Percentiles rank a stretch among this genome's conserved stretches.
Evolutionary conservation across 805 yeast genomes (phyloP).

Genomic region (Metahyphopichia silvanorum): DNA sequence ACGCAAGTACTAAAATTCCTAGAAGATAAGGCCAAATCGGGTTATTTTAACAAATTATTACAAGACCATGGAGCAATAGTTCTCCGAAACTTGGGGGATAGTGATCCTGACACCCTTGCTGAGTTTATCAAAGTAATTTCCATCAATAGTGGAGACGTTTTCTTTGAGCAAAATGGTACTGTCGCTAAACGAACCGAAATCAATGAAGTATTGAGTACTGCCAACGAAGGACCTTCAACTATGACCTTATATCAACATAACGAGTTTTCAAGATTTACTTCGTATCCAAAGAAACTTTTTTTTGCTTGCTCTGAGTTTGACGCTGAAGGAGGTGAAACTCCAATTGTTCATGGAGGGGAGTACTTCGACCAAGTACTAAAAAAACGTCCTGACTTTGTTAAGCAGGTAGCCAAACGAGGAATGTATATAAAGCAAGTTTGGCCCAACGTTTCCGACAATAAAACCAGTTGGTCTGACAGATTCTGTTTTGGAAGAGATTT

Average conservation of each 20-base stretch:
- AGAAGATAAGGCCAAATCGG: slow-evolving; percentile 11
- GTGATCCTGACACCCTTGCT: slow-evolving; percentile 17
- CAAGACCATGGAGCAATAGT: slow-evolving; percentile 27
- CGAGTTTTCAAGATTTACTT: slow-evolving; percentile 27
- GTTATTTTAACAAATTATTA: slow-evolving; percentile 17
- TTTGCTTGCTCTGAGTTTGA: slow-evolving; percentile 5
- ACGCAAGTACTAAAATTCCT: no score
- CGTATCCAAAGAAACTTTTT: slow-evolving; percentile 15
- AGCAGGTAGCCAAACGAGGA: slow-evolving; percentile 17
- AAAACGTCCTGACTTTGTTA: no score
- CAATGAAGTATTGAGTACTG: slow-evolving; percentile 22
- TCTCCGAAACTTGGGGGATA: slow-evolving; percentile 15
- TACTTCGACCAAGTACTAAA: no score
- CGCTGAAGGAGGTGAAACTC: background rate
- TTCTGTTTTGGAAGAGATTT: slow-evolving; percentile 28
- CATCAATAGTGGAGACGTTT: slow-evolving; percentile 16
- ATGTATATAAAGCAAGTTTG: slow-evolving; percentile 23
- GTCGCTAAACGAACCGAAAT: slow-evolving; percentile 22
- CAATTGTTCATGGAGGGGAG: no score
- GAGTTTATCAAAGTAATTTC: slow-evolving; percentile 15
- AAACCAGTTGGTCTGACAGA: slow-evolving; percentile 23
- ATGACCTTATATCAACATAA: slow-evolving; percentile 24
- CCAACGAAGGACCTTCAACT: slow-evolving; percentile 27
- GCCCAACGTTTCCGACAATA: slow-evolving; percentile 10
- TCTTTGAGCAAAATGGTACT: slow-evolving; percentile 25